Percentiles rank a stretch among this genome's conserved stretches.
Conservation (phyloP, 164 flowering plant genomes). For the Malania oleifera region DNA sequence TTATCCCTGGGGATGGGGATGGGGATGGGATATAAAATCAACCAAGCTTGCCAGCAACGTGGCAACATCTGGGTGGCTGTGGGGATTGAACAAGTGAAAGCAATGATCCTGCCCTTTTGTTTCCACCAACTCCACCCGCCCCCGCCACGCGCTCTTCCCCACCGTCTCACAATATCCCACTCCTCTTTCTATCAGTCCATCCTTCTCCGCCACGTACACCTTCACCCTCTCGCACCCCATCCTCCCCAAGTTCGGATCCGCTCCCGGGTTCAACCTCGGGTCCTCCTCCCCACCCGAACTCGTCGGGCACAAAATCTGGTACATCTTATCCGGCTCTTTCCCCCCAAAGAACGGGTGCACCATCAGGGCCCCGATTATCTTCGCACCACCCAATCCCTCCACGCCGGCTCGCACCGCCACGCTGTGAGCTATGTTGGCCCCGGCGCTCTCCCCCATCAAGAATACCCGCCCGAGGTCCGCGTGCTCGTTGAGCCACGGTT, state of each 20-base stretch:
- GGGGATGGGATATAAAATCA: too few relatives aligned
- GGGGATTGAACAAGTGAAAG: not conserved
- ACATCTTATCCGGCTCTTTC: not conserved
- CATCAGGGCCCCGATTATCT: not conserved
- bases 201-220: not conserved
- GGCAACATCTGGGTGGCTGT: too few relatives aligned
- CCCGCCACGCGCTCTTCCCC: not conserved
- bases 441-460: conserved; percentile 13
- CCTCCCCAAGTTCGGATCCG: not conserved
- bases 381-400: not conserved
- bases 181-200: not conserved
- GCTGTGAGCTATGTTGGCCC: conserved; percentile 11
- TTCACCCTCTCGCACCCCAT: not conserved
- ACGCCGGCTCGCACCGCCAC: conserved; percentile 2
- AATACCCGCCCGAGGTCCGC: conserved; percentile 10
- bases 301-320: not conserved
- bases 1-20: too few relatives aligned
- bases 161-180: not conserved
- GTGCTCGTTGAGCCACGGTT: conserved; percentile 10
- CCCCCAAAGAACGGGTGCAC: conserved; percentile 1
- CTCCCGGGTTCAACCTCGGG: not conserved
- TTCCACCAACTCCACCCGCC: not conserved
- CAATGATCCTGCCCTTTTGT: not conserved
- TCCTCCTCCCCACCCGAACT: not conserved
- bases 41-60: too few relatives aligned